Percentiles rank a stretch among this genome's conserved stretches.
These are phyloP conservation scores for Alternaria hordeiaustralica DNA, from an alignment of 2,329 filamentous ascomycete species.

Conservation along the genomic window DNA sequence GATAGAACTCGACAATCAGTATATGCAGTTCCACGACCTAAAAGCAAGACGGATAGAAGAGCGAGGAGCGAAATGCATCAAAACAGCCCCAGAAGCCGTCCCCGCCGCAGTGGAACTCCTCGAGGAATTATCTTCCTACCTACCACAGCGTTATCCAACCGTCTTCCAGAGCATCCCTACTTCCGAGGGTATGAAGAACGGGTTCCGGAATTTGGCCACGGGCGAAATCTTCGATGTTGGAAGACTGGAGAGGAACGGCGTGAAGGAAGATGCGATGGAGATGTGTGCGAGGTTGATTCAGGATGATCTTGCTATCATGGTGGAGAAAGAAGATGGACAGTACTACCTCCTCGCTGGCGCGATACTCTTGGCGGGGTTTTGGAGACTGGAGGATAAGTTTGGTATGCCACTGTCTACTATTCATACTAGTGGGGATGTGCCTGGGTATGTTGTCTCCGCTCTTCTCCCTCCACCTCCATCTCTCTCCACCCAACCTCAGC, in stretches of 20 bases:
- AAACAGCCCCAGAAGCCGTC: constrained; percentile 72
- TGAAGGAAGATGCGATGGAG: constrained; percentile 75
- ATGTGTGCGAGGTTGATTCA: constrained; percentile 75
- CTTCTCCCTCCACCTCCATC: background rate
- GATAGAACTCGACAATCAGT: constrained; percentile 87
- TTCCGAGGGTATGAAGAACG: too few relatives aligned
- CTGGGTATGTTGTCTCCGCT: constrained; percentile 51
- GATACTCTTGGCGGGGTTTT: constrained; percentile 81
- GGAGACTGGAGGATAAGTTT: constrained; percentile 80
- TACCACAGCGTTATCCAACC: constrained; percentile 76
- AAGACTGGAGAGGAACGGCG: constrained; percentile 62
- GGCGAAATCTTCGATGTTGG: constrained; percentile 74
- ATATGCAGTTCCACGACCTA: constrained; percentile 72
- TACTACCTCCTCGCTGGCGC: constrained; percentile 81
- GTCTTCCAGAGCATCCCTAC: constrained; percentile 65
- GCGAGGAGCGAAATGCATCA: constrained; percentile 70
- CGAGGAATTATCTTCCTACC: constrained; percentile 73
- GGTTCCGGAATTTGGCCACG: constrained; percentile 66
- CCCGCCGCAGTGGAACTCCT: constrained; percentile 77
- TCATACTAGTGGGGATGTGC: constrained; percentile 78
- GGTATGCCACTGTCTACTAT: constrained; percentile 75
- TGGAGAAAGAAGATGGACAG: constrained; percentile 75
- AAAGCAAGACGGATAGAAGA: constrained; percentile 73
- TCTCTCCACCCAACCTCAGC: too few relatives aligned
- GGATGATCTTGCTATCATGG: constrained; percentile 85